Base-by-base conservation (phyloP, 2,329 filamentous ascomycete species). In the Botrytis fabae region DNA sequence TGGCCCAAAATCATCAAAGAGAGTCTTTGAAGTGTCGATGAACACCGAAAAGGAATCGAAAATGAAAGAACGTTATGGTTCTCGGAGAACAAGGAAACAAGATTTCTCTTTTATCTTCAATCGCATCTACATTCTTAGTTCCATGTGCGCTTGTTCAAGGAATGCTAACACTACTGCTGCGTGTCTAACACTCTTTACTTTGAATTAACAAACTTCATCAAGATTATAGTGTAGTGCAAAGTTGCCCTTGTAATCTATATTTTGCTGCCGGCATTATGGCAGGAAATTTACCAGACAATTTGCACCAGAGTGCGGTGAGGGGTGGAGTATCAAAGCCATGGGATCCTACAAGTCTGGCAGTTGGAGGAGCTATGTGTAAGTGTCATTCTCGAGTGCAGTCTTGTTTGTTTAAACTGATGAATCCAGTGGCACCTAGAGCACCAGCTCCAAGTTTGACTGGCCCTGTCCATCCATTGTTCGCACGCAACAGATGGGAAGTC, bases 401-500 rank as follows among this genome's bases (percentile, higher is more conserved):
- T 42, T 32, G 48, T 14, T 57, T n/a, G 40, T 32, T 14, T 9
- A 68, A 42, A 42, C 35, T 68, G 25, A 68, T 16, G 48, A 42
- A 57, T 57, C 6, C 22, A 68, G 65, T 68, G 65, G 48, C 32
- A 5, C 18, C 18, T 40, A 35, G 48, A 68, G 28, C 20, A 42
- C 48, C 18, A 8, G 48, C 65, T 44, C 70, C 70, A 46, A 32
- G 57, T 59, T 73, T 79, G 38, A 71, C 32, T 14, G 68, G 59
- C 2, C 38, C 60, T 7, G 35, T 75, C 16, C 75, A 76, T 63
- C 66, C 51, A 7, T 51, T 78, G 16, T 78, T 79, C 54, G 16
- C 32, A 6, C 74, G 74, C n/a, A 70, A 74, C 10, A 63, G 64
- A 51, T 80, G 78, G 77, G 65, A 71, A 38, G 68, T 76, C 16